phyloP scores from a whole-genome alignment of 1,139 yeast genomes.

The Debaryomyces subglobosus region DNA sequence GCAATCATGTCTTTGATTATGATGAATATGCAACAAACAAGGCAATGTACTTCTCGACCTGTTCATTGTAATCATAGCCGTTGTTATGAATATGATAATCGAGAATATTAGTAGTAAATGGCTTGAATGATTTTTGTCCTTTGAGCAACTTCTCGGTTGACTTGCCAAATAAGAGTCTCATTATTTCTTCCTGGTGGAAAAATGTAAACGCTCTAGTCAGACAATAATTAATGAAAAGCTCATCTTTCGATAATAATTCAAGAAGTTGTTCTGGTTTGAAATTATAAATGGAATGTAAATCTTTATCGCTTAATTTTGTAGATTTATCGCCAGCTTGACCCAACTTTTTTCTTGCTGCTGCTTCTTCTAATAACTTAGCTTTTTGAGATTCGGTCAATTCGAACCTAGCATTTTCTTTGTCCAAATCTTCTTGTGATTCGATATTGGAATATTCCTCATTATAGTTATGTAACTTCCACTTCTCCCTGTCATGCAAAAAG shows the following conservation, averaged over 20 bases:
- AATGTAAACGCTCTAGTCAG: slow-evolving; percentile 34
- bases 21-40: slow-evolving; percentile 17
- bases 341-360: slow-evolving; percentile 19
- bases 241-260: slow-evolving; percentile 36
- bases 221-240: slow-evolving; percentile 33
- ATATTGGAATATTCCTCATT: slow-evolving; percentile 21
- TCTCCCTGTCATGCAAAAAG: slow-evolving; percentile 20
- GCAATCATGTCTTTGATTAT: neutral
- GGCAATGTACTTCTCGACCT: slow-evolving; percentile 24
- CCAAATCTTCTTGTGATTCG: neutral
- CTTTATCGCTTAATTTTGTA: slow-evolving; percentile 21
- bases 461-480: slow-evolving; percentile 32
- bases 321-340: slow-evolving; percentile 6
- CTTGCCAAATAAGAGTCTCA: slow-evolving; percentile 34
- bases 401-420: slow-evolving; percentile 2
- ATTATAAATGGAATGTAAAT: slow-evolving; percentile 22
- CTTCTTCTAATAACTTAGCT: slow-evolving; percentile 15
- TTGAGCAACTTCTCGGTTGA: slow-evolving; percentile 28
- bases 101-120: slow-evolving; percentile 23
- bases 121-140: neutral
- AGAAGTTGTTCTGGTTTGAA: slow-evolving; percentile 29
- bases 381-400: slow-evolving; percentile 9
- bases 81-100: slow-evolving; percentile 31
- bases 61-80: slow-evolving; percentile 28
- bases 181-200: slow-evolving; percentile 41